Percentiles rank a stretch among this genome's conserved stretches.
phyloP scores from a whole-genome alignment of 2,329 filamentous ascomycete genomes.

The Zymoseptoria pseudotritici region DNA sequence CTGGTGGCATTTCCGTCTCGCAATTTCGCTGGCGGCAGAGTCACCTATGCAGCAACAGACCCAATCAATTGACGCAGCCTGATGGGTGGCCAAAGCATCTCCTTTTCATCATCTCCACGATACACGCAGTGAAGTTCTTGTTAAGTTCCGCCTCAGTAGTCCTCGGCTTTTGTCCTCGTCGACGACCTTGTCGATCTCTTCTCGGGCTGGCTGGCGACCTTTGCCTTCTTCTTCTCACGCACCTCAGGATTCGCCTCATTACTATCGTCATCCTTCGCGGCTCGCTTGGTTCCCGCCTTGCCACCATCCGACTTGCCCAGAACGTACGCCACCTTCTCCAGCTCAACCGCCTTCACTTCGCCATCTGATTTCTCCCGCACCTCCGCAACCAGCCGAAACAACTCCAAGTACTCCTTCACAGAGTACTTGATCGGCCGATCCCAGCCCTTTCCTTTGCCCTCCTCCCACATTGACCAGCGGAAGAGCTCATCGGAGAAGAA shows the following conservation, averaged over 20 bases:
- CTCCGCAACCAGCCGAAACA: conserved; percentile 37
- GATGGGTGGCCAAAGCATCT: neutral
- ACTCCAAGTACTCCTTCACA: conserved; percentile 56
- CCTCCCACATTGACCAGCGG: conserved; percentile 57
- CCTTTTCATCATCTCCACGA: neutral
- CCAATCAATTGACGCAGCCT: neutral
- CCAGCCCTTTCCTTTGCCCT: conserved; percentile 36
- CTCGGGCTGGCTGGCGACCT: neutral
- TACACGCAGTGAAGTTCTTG: neutral
- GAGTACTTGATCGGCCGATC: conserved; percentile 59
- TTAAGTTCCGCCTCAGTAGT: neutral
- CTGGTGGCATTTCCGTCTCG: neutral
- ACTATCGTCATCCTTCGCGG: neutral
- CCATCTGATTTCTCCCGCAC: conserved; percentile 39
- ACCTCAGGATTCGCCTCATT: neutral
- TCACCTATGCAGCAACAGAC: neutral
- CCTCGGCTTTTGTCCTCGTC: neutral
- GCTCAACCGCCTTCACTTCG: conserved; percentile 10
- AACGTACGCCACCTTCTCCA: conserved; percentile 16
- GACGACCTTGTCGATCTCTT: neutral
- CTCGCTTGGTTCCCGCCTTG: neutral
- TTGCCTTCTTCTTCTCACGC: neutral
- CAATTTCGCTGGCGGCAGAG: neutral
- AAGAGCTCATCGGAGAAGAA: conserved; percentile 80
- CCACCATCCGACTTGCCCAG: conserved; percentile 6